Evolutionary conservation across 768 basidiomycete genomes (phyloP).

Genomic region (Hericium coralloides): DNA sequence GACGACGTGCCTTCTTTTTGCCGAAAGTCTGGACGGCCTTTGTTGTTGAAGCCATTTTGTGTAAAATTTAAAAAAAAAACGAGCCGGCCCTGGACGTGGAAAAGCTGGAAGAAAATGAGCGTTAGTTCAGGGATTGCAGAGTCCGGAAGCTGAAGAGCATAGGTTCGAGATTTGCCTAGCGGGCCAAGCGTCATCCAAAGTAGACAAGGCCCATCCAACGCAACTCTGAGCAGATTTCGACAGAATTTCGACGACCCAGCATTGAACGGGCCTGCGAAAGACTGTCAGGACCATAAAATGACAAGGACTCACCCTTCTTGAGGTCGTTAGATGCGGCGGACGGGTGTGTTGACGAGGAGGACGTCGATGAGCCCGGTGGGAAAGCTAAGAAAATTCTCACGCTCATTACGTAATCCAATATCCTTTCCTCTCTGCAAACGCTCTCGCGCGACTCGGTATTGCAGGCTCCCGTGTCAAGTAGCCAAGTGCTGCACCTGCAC

Average conservation of each 20-base stretch:
- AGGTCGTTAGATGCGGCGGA: constrained; percentile 20
- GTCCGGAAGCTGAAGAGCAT: no score
- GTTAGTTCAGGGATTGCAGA: no score
- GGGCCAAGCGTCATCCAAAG: constrained; percentile 28
- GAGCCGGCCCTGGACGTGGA: constrained; percentile 12
- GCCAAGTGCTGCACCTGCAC: background rate
- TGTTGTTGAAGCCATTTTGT: constrained; percentile 60
- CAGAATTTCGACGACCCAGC: background rate
- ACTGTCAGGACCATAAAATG: constrained; percentile 3
- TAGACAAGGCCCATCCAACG: constrained; percentile 30
- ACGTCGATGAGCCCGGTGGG: background rate
- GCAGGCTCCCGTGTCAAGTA: background rate
- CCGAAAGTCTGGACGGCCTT: constrained; percentile 99
- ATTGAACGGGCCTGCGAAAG: background rate
- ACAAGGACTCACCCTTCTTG: constrained; percentile 31
- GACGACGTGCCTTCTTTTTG: constrained; percentile 87
- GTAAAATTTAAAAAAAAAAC: constrained; percentile 18
- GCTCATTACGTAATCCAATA: constrained; percentile 4
- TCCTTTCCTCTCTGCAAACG: background rate
- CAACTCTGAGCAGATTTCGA: constrained; percentile 7
- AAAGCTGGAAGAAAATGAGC: background rate
- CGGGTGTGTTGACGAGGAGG: constrained; percentile 16
- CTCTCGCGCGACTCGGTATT: no score
- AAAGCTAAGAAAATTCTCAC: background rate
- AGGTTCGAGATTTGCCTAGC: background rate